A percentile compares a stretch with the other conserved stretches of the same genome.
phyloP scores from a whole-genome alignment of 768 basidiomycete species.

The Amanita thiersii region DNA sequence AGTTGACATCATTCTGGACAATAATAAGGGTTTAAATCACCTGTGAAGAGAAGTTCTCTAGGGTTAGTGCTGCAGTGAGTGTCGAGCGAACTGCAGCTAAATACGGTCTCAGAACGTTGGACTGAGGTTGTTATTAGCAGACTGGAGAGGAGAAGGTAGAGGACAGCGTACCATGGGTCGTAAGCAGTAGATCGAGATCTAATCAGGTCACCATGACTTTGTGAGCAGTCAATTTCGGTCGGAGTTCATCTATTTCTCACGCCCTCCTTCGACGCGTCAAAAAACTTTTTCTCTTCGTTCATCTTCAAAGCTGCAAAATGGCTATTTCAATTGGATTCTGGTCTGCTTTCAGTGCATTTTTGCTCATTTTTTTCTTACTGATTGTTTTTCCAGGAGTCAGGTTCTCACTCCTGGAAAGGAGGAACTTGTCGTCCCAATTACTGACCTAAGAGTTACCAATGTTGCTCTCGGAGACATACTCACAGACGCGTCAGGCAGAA shows the following conservation, averaged over 20 bases:
- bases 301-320: constrained; percentile 30
- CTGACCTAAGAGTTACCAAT: constrained; percentile 76
- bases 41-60: constrained; percentile 98
- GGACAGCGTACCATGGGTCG: constrained; percentile 39
- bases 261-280: constrained; percentile 8
- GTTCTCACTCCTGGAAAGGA: constrained; percentile 50
- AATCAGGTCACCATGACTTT: constrained; percentile 8
- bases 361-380: constrained; percentile 4
- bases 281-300: constrained; percentile 13
- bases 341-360: constrained; percentile 33
- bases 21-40: constrained; percentile 30
- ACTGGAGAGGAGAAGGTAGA: neutral
- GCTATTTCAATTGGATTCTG: constrained; percentile 58
- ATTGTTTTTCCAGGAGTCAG: constrained; percentile 42
- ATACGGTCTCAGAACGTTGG: constrained; percentile 92
- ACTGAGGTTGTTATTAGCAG: constrained; percentile 37
- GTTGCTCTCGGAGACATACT: constrained; percentile 72
- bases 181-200: neutral
- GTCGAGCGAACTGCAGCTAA: constrained; percentile 94
- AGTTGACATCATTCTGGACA: constrained; percentile 12
- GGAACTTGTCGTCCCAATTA: constrained; percentile 48
- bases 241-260: constrained; percentile 34
- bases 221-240: constrained; percentile 17
- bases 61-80: constrained; percentile 92
- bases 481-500: constrained; percentile 48